Percentiles rank a stretch among this genome's conserved stretches.
Evolutionary conservation across 163 green algal species (phyloP).

Genomic region (Volvox carteri): DNA sequence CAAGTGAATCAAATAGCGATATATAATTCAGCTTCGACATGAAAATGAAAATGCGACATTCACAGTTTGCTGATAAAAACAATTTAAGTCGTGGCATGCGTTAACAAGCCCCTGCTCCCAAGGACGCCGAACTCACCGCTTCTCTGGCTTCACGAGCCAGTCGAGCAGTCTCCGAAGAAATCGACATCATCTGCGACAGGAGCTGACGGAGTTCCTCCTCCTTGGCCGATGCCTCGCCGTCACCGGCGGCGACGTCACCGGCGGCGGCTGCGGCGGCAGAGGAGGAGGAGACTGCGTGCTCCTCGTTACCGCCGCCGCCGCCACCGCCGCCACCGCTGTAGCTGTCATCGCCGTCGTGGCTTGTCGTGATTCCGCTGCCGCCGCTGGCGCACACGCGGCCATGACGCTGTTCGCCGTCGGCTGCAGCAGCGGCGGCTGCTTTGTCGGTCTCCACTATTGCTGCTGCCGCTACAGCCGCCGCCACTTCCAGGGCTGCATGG

Average conservation of each 20-base stretch:
- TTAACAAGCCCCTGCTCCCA: no score
- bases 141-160: not conserved
- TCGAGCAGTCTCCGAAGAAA: not conserved
- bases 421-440: no score
- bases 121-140: not conserved
- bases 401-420: no score
- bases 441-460: not conserved
- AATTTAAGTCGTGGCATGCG: no score
- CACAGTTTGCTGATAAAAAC: no score
- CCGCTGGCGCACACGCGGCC: no score
- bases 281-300: no score
- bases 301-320: not conserved
- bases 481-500: no score
- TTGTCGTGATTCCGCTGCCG: not conserved
- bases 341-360: not conserved
- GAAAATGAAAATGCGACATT: no score
- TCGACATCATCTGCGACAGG: not conserved
- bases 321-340: not conserved
- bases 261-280: not conserved
- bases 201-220: not conserved
- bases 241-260: not conserved
- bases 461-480: not conserved
- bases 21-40: no score
- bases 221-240: not conserved
- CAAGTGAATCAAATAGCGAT: no score